A percentile compares a stretch with the other conserved stretches of the same genome.
phyloP scores from a whole-genome alignment of 2,329 filamentous ascomycete species.

The Xylaria digitata region DNA sequence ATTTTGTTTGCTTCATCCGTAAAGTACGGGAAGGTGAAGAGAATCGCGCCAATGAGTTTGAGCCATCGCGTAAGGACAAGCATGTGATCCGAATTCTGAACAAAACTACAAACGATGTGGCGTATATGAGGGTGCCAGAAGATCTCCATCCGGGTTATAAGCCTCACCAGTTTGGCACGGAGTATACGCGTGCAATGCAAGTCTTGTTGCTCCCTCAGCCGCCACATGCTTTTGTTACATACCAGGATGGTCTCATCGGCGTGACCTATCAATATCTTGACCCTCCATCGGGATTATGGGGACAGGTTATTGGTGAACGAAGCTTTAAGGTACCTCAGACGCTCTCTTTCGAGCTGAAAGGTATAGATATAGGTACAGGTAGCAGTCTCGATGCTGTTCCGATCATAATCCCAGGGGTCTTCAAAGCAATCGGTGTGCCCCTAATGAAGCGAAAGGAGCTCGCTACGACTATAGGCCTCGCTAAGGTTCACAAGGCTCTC shows the following conservation, averaged over 20 bases:
- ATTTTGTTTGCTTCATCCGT: constrained; percentile 39
- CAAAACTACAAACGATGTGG: constrained; percentile 19
- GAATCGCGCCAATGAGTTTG: constrained; percentile 23
- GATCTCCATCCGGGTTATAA: constrained; percentile 16
- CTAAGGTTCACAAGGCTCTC: not conserved
- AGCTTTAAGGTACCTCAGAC: not conserved
- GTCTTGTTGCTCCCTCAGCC: constrained; percentile 16
- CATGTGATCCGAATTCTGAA: constrained; percentile 39
- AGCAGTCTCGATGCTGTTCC: not conserved
- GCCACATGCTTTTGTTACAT: constrained; percentile 28
- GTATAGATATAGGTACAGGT: not conserved
- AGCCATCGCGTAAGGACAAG: constrained; percentile 31
- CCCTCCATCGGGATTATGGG: constrained; percentile 26
- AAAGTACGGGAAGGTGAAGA: constrained; percentile 33
- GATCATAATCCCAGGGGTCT: constrained; percentile 21
- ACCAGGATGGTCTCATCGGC: not conserved
- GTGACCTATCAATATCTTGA: constrained; percentile 32
- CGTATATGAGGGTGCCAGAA: constrained; percentile 44
- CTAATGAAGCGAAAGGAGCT: constrained; percentile 20
- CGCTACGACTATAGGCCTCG: constrained; percentile 4
- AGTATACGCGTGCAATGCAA: constrained; percentile 40
- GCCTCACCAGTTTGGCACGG: constrained; percentile 40
- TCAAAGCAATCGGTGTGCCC: not conserved
- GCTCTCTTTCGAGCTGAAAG: constrained; percentile 16
- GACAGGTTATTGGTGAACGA: constrained; percentile 1